Base-by-base conservation (phyloP, 768 basidiomycete genomes). In the Mycena vitilis region DNA sequence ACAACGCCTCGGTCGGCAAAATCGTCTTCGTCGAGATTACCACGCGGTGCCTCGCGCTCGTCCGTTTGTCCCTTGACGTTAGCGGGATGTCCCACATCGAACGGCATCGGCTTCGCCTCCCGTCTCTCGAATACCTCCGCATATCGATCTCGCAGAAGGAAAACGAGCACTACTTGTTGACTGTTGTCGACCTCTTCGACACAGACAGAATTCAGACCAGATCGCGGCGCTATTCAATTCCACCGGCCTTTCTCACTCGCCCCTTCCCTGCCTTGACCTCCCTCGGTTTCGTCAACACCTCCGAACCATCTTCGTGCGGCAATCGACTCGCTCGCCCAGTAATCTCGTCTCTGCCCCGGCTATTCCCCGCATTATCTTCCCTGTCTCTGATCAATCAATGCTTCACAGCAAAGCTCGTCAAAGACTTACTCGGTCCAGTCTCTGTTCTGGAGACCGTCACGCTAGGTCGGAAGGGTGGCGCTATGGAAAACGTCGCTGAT, bases 191-290 rank as follows among this genome's bases (percentile, higher is more conserved):
- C 15, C 38, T 52, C 38, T 51, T 62, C 38, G 51, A 62, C 48
- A 42, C 49, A 2, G 23, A 52, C 23, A 2, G 37, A 62, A 22
- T 36, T 62, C 48, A 30, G 48, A 60, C 36, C 48, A 60, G 22
- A 60, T 60, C 10, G 1, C 36, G 9, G 12, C 13, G 15, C 60
- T 62, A 12, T 53, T 62, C 23, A 42, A 53, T 25, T 51, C 49
- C 8, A 44, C 37, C 0, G 42, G 2, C 30, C 12, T 37, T 18
- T 9, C 47, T 37, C 59, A 23, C 13, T 49, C 47, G 8, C 30
- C 38, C 38, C 6, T 62, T 62, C 22, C 60, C 60, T 42, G 49
- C 49, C 16, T 42, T 62, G 51, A 62, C 37, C 18, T 52, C 60
- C 22, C 38, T 62, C 2, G 18, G 51, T 2, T 62, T 62, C 5